These are phyloP conservation scores for Triticum aestivum DNA, from an alignment of 176 grass and related monocot genomes.

Conservation along the genomic window DNA sequence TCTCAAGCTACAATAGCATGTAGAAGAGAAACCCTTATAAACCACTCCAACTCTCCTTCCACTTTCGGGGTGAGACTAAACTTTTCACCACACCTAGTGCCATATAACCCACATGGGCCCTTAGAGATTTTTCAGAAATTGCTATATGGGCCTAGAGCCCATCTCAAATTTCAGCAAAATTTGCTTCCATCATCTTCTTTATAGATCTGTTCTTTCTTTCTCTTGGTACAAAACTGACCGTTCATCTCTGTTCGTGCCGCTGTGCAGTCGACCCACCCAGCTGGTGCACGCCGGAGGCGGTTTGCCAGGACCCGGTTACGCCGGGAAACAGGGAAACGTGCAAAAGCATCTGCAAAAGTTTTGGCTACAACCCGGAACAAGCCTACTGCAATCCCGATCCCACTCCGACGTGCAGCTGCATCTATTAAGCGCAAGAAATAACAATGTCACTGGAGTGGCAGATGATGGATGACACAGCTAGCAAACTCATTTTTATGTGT, in stretches of 20 bases:
- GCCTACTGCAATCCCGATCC: not conserved
- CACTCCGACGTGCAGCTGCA: not conserved
- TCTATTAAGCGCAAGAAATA: not conserved
- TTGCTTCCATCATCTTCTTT: not conserved
- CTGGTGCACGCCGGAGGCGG: not conserved
- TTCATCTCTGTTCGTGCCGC: not conserved
- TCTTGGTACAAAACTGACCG: not conserved
- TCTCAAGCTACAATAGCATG: no score
- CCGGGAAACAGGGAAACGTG: not conserved
- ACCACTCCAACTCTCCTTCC: no score
- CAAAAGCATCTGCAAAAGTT: not conserved
- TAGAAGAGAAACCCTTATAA: no score
- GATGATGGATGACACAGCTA: not conserved
- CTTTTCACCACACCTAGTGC: no score
- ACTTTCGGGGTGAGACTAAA: no score
- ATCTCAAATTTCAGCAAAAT: no score
- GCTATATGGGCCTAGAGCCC: no score
- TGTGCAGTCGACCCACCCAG: not conserved
- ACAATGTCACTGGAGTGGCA: not conserved
- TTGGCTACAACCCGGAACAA: not conserved
- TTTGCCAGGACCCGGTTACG: not conserved
- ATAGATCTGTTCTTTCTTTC: not conserved
- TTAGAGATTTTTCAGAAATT: no score
- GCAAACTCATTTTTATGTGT: not conserved
- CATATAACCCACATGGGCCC: no score